Base-by-base conservation (phyloP, 768 basidiomycete genomes). In the Lepiota venenata region DNA sequence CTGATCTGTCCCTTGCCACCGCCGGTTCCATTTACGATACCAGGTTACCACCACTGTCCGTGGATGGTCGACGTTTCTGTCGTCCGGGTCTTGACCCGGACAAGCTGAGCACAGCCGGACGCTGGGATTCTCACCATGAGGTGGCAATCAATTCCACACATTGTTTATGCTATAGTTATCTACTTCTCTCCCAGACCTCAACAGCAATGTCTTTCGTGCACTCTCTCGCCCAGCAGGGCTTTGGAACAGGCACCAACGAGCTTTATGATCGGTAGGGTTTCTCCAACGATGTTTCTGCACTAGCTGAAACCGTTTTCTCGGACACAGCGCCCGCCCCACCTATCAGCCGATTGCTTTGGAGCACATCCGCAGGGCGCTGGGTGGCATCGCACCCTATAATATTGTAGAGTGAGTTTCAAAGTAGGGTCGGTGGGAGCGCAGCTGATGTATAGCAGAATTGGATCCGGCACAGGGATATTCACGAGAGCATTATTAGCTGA, bases 381-480 rank as follows among this genome's bases (percentile, higher is more conserved):
- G 69, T 11, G 58, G 63, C 15, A 29, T 72, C 22, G 60, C 66
- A 0, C 74, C 77, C 1, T 63, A 88, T 18, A 85, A 87, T 55
- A 70, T 91, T 27, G 83, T 84, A 56, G 91, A 91, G 90, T 91
- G 61, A 59, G 83, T 68, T 36, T 21, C 15, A 32, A 52, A 35
- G 35, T 14, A 15, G 10, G 46, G 21, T 20, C 22, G 41, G 18
- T 21, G 2, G 22, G 47, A n/a, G 42, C 25, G n/a, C 16, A 32
- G n/a, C 51, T 58, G 42, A 35, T 52, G 37, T 20, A 10, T 29
- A 32, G 4, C 48, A 93, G 90, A 64, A 79, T 91, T 29, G 93
- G 92, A 10, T 73, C 87, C 4, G 93, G 93, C 21, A 94, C 92
- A 1, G 93, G 93, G 12, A 84, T 97, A 51, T 96, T 94, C 68